Conservation (phyloP, 768 basidiomycete genomes). For the Auricularia heimuer region DNA sequence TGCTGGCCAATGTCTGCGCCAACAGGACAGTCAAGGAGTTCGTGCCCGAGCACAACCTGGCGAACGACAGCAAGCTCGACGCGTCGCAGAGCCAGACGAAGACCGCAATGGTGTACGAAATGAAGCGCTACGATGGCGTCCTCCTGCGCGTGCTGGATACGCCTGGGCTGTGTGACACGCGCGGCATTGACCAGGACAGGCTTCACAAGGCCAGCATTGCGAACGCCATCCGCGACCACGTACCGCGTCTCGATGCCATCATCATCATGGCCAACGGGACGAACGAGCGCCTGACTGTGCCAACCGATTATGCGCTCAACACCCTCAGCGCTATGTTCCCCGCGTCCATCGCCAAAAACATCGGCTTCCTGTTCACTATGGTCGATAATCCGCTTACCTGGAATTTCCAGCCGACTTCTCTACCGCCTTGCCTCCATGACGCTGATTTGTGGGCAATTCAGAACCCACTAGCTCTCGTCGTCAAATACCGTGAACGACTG, state of each 20-base stretch:
- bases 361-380: slow-evolving; percentile 20
- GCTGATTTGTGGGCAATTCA: background rate
- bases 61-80: background rate
- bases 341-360: slow-evolving; percentile 16
- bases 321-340: slow-evolving; percentile 20
- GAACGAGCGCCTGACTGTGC: slow-evolving; percentile 14
- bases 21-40: background rate
- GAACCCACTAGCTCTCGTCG: slow-evolving; percentile 2
- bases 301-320: slow-evolving; percentile 19
- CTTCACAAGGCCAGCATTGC: slow-evolving; percentile 20
- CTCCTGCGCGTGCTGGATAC: slow-evolving; percentile 20
- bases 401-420: slow-evolving; percentile 13
- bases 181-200: slow-evolving; percentile 18
- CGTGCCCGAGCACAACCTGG: background rate
- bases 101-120: slow-evolving; percentile 5
- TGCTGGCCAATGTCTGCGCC: slow-evolving; percentile 43
- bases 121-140: slow-evolving; percentile 4
- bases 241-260: slow-evolving; percentile 17
- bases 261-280: slow-evolving; percentile 24
- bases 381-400: slow-evolving; percentile 10
- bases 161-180: slow-evolving; percentile 22
- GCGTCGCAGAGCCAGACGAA: slow-evolving; percentile 8
- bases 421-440: slow-evolving; percentile 12
- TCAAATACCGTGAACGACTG: background rate
- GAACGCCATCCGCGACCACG: slow-evolving; percentile 13